Evolutionary conservation across 73 alveolate species (phyloP).

Genomic region (Tetrahymena malaccensis): DNA sequence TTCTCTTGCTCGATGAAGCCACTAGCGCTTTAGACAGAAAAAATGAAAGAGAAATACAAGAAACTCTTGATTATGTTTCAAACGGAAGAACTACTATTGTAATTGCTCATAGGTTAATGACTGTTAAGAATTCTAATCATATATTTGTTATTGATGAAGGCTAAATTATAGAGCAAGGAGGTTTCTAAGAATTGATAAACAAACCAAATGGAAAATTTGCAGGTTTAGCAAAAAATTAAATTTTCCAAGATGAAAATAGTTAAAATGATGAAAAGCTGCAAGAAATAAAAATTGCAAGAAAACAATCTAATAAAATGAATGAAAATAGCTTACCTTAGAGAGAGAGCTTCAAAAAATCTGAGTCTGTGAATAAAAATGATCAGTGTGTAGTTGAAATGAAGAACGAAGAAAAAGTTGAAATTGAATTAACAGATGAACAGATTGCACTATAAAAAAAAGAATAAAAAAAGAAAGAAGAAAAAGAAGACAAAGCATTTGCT

Average conservation of each 20-base stretch:
- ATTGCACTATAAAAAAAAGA: conserved; percentile 22
- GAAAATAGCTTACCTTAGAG: not conserved
- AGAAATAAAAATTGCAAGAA: not conserved
- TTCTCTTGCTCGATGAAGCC: conserved; percentile 73
- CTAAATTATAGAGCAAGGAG: conserved; percentile 41
- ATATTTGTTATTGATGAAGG: conserved; percentile 47
- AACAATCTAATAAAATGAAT: not conserved
- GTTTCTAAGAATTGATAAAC: not conserved
- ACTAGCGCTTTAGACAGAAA: conserved; percentile 83
- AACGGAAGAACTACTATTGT: not conserved
- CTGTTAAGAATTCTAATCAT: conserved; percentile 45
- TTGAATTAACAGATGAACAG: conserved; percentile 7
- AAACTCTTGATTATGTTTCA: conserved; percentile 56
- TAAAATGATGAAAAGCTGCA: not conserved
- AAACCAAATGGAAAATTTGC: not conserved
- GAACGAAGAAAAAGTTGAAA: not conserved
- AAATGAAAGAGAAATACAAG: conserved; percentile 75
- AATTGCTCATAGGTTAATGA: conserved; percentile 46
- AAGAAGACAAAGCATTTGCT: conserved; percentile 18
- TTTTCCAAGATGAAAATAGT: not conserved
- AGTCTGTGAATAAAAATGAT: not conserved
- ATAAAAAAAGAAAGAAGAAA: not conserved
- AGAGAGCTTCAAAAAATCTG: not conserved
- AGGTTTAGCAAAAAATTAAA: not conserved
- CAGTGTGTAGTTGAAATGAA: not conserved